Percentiles rank a stretch among this genome's conserved stretches.
phyloP scores from a whole-genome alignment of 2,329 filamentous ascomycete genomes.

The Blastomyces emzantsi region DNA sequence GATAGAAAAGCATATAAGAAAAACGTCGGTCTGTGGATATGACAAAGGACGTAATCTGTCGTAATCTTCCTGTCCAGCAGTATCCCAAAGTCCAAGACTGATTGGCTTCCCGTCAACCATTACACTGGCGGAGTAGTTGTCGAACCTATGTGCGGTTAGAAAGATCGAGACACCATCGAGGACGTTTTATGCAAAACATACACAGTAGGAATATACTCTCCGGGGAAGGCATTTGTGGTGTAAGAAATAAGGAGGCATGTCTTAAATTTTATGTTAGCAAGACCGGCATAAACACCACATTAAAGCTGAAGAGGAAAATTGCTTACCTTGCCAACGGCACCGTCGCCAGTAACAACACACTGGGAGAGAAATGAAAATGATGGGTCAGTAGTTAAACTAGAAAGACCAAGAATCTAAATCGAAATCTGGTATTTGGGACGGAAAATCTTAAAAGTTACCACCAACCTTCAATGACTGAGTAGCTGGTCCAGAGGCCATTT shows the following conservation, averaged over 20 bases:
- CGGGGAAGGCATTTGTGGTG: slow-evolving; percentile 98
- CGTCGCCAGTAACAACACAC: slow-evolving; percentile 98
- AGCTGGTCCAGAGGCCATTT: slow-evolving; percentile 69
- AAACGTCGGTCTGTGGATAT: slow-evolving; percentile 97
- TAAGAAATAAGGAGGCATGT: slow-evolving; percentile 99
- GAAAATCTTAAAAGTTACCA: slow-evolving; percentile 23
- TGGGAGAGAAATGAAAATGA: slow-evolving; percentile 32
- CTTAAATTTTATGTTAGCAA: slow-evolving; percentile 40
- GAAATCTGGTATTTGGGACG: slow-evolving; percentile 14
- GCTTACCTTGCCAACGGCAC: slow-evolving; percentile 94
- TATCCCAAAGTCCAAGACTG: slow-evolving; percentile 96
- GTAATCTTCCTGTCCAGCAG: slow-evolving; percentile 97
- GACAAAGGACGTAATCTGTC: slow-evolving; percentile 89
- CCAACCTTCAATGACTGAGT: slow-evolving; percentile 87
- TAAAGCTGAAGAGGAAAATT: slow-evolving; percentile 8
- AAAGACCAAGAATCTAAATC: neutral
- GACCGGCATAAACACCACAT: neutral
- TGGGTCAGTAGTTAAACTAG: neutral
- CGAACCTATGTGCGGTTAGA: slow-evolving; percentile 55
- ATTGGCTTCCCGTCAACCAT: slow-evolving; percentile 99
- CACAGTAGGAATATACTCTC: slow-evolving; percentile 98
- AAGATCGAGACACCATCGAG: slow-evolving; percentile 9
- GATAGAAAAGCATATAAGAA: slow-evolving; percentile 97
- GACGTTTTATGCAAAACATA: slow-evolving; percentile 22
- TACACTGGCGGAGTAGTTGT: slow-evolving; percentile 98